Base-by-base conservation (phyloP, 192 early-diverging fungal genomes). In the Backusella morwellensis region DNA sequence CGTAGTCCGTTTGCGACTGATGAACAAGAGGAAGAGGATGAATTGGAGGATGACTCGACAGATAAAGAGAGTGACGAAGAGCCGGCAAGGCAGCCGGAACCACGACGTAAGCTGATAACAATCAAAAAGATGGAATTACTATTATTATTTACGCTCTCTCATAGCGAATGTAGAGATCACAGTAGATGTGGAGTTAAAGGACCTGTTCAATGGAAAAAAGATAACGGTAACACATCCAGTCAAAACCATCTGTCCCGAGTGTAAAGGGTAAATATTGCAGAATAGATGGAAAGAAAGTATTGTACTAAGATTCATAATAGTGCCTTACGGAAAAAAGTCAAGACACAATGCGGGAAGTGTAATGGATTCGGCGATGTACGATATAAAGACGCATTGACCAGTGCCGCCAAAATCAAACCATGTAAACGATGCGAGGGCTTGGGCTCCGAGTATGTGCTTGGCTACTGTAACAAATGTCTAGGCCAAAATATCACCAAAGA, bases 371-470 rank as follows among this genome's bases (percentile, higher is more conserved):
- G 21, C 0, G 23, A 29, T 63, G 3, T 63, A 0, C 21, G 11
- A 11, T 29, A 63, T n/a, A 23, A 29, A 29, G 3, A 29, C 3
- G 7, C 2, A 29, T 11, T 4, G 19, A 50, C 23, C 1, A 11
- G 9, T 0, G 0, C 0, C 1, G 12, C n/a, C 2, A 63, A 1
- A 8, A 1, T 4, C 11, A 29, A 11, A 0, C 8, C 1, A 12
- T 63, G 56, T 29, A 63, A 32, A 26, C 9, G 9, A 26, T 63
- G 56, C 11, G 2, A 12, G 12, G 56, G 56, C 1, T 11, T 11
- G 12, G 56, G 56, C 0, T 11, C 1, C 1, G 23, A 63, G 3
- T n/a, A 29, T 29, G 7, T 63, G 0, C 26, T 29, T 29, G 7
- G 23, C 0, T 63, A 23, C 4, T 63, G 56, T 29, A 23, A 11